Evolutionary conservation across 2,329 filamentous ascomycete species (phyloP).

Genomic region (Hypoxylon sp.): DNA sequence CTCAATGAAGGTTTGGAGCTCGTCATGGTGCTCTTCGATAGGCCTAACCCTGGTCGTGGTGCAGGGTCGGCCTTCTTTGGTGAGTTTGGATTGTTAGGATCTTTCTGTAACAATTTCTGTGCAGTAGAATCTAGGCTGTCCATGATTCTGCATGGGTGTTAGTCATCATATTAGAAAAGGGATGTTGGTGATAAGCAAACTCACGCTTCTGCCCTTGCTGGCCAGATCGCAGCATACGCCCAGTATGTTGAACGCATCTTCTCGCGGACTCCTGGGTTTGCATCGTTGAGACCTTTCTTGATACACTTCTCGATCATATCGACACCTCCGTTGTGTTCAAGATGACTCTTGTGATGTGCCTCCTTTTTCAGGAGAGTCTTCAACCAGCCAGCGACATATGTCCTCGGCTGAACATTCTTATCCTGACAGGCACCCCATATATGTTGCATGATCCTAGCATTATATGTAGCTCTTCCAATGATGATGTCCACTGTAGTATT

Average conservation of each 20-base stretch:
- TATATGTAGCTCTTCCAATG: constrained; percentile 84
- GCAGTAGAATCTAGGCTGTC: constrained; percentile 82
- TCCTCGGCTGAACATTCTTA: constrained; percentile 91
- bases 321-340: constrained; percentile 88
- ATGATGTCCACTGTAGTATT: constrained; percentile 86
- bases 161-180: constrained; percentile 28
- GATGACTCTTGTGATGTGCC: constrained; percentile 80
- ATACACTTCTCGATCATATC: constrained; percentile 90
- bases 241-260: constrained; percentile 89
- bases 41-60: constrained; percentile 70
- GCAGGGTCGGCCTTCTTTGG: constrained; percentile 68
- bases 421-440: constrained; percentile 86
- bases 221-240: constrained; percentile 84
- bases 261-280: constrained; percentile 91
- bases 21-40: constrained; percentile 74
- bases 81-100: constrained; percentile 84
- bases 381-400: constrained; percentile 85
- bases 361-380: constrained; percentile 86
- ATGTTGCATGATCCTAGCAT: constrained; percentile 85
- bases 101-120: constrained; percentile 84
- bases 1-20: constrained; percentile 77
- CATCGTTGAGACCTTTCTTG: constrained; percentile 88
- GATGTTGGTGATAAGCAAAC: constrained; percentile 52
- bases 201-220: constrained; percentile 79
- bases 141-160: constrained; percentile 74